phyloP scores from a whole-genome alignment of 805 yeast species.

The Torulaspora maleeae region DNA sequence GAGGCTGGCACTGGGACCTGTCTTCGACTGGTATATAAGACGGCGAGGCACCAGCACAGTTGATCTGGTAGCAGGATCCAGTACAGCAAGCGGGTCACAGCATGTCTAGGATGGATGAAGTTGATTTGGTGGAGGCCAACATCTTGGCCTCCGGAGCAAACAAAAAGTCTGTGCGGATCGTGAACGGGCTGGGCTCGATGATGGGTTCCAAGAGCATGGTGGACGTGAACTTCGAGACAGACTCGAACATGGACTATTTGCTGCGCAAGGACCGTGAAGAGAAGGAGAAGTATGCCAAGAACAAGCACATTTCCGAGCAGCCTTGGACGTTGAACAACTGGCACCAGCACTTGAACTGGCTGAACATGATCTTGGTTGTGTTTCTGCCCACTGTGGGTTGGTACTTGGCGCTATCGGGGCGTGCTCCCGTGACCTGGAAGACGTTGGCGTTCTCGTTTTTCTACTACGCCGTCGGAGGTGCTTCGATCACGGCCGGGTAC shows the following conservation, averaged over 20 bases:
- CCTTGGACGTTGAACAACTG: conserved; percentile 74
- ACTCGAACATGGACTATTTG: conserved; percentile 42
- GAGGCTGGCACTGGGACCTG: background rate
- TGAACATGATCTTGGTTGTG: conserved; percentile 61
- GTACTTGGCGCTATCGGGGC: conserved; percentile 37
- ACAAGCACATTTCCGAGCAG: conserved; percentile 64
- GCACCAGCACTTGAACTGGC: conserved; percentile 74
- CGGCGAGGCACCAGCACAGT: background rate
- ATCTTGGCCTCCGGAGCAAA: conserved; percentile 79
- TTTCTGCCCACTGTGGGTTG: conserved; percentile 56
- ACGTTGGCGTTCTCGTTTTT: conserved; percentile 46
- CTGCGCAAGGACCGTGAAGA: conserved; percentile 43
- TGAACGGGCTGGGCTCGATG: conserved; percentile 72
- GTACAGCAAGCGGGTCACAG: background rate
- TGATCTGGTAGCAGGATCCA: background rate
- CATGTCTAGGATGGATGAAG: conserved; percentile 27
- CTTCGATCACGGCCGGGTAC: conserved; percentile 80
- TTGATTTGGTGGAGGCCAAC: conserved; percentile 67
- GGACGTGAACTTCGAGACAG: conserved; percentile 49
- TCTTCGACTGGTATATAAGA: background rate
- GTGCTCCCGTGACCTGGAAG: conserved; percentile 46
- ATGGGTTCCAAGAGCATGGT: conserved; percentile 81
- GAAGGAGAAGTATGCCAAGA: conserved; percentile 37
- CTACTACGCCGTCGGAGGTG: conserved; percentile 57
- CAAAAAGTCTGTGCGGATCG: conserved; percentile 64